Conservation (phyloP, 1,284 basidiomycete species). For the Fistulina hepatica region DNA sequence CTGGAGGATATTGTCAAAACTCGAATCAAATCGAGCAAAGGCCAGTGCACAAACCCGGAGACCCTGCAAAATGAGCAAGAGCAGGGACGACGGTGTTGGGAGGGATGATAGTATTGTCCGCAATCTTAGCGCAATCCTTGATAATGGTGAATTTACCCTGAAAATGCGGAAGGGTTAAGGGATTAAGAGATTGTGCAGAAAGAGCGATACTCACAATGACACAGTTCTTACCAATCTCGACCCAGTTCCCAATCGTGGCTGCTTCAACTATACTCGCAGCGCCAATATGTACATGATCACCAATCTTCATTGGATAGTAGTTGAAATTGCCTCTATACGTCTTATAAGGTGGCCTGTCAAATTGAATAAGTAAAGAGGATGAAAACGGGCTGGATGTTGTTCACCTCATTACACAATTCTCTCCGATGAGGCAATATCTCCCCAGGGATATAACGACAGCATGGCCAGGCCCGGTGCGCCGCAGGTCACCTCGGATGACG, state of each 20-base stretch:
- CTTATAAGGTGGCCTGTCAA: slow-evolving; percentile 69
- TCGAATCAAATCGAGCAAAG: neutral
- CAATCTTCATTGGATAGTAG: slow-evolving; percentile 96
- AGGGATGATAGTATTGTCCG: slow-evolving; percentile 82
- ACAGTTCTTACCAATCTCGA: slow-evolving; percentile 92
- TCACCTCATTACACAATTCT: slow-evolving; percentile 82
- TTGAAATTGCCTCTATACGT: slow-evolving; percentile 89
- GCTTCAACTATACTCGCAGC: slow-evolving; percentile 84
- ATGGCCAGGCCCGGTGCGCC: slow-evolving; percentile 75
- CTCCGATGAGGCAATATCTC: slow-evolving; percentile 85
- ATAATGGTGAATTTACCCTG: slow-evolving; percentile 96
- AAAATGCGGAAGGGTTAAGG: slow-evolving; percentile 1
- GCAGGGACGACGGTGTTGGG: slow-evolving; percentile 91
- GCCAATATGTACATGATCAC: slow-evolving; percentile 92
- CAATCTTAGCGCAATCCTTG: slow-evolving; percentile 87
- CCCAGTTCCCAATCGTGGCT: slow-evolving; percentile 87
- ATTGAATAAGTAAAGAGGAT: neutral
- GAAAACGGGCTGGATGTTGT: slow-evolving; percentile 3
- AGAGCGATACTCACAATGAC: slow-evolving; percentile 60
- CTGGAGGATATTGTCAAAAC: slow-evolving; percentile 29
- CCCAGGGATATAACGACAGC: slow-evolving; percentile 90
- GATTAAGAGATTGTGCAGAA: neutral
- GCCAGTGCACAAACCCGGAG: slow-evolving; percentile 55
- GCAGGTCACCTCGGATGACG: slow-evolving; percentile 83
- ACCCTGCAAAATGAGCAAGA: slow-evolving; percentile 78